These are phyloP conservation scores for Phytopythium kandeliae DNA, from an alignment of 352 stramenopile species.

Conservation along the genomic window DNA sequence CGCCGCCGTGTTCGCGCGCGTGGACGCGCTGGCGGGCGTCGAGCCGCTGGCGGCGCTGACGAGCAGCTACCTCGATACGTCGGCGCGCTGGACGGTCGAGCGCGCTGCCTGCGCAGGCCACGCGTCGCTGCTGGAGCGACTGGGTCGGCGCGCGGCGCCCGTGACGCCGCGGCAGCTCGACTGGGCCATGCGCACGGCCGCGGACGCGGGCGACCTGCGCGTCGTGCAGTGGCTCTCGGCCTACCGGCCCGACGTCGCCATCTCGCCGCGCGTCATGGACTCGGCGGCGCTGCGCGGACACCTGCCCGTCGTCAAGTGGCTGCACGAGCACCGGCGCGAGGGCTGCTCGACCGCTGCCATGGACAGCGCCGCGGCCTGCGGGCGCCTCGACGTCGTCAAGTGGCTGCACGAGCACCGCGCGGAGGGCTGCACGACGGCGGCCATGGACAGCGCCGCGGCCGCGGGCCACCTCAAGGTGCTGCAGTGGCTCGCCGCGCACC, in stretches of 20 bases:
- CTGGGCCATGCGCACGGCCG: conserved; percentile 60
- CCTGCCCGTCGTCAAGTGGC: conserved; percentile 64
- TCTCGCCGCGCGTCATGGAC: conserved; percentile 74
- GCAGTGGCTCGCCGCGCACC: conserved; percentile 54
- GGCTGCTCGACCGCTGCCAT: conserved; percentile 72
- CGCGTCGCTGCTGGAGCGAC: conserved; percentile 39
- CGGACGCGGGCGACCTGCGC: conserved; percentile 55
- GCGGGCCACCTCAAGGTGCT: conserved; percentile 65
- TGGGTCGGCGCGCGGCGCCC: conserved; percentile 27
- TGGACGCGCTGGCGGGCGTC: conserved; percentile 40
- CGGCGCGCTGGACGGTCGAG: conserved; percentile 51
- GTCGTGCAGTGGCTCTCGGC: conserved; percentile 61
- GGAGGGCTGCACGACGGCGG: conserved; percentile 66
- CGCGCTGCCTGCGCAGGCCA: conserved; percentile 47
- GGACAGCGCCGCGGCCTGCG: conserved; percentile 70
- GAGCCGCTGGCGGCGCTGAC: conserved; percentile 38
- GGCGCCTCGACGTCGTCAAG: conserved; percentile 55
- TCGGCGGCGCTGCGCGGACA: conserved; percentile 66
- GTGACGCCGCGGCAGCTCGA: conserved; percentile 52
- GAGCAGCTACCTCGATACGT: conserved; percentile 50
- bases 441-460: conserved; percentile 66
- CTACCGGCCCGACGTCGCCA: conserved; percentile 43
- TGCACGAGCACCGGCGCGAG: conserved; percentile 59
- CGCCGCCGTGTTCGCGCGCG: conserved; percentile 34
- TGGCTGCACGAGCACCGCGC: conserved; percentile 62